Base-by-base conservation (phyloP, 2,329 filamentous ascomycete species). In the Aspergillus aculeatinus region DNA sequence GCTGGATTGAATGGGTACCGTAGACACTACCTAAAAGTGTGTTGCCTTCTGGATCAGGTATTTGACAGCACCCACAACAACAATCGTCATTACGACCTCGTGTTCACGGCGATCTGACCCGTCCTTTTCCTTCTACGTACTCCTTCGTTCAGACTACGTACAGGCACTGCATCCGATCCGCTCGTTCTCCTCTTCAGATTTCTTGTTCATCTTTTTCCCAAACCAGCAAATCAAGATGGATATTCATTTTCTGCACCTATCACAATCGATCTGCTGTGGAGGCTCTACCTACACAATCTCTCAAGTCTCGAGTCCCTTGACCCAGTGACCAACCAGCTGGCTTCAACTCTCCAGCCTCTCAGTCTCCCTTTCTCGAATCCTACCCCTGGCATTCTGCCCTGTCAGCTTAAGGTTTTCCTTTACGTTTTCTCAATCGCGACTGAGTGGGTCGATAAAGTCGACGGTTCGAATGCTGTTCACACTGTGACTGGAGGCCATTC, bases 181-280 rank as follows among this genome's bases (percentile, higher is more conserved):
- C 27, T 48, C 27, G 25, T 48, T 48, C 25, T 14, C 29, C 48
- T 25, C 53, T 35, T 48, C n/a, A 19, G 12, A 19, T 44, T 48
- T 25, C 29, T 27, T 48, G 53, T 23, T n/a, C n/a, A 55, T 55
- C 53, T 47, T 55, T 55, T 55, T 27, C 53, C 11, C 31, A 48
- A 55, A 55, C 16, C 21, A 47, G 42, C 48, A 55, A 55, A 47
- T 35, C 53, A 42, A 48, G 47, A 55, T 55, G 53, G 19, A 29
- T 31, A 33, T 29, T 25, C n/a, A 29, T 29, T 31, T 29, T 42
- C 23, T 44, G 42, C 25, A 33, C 53, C 53, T 58, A 53, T 35
- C 56, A 58, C 35, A 25, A 58, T 58, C 49, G 49, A 52, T 48
- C 33, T 21, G 39, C 49, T 53, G 16, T 19, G 35, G 27, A 23